phyloP scores from a whole-genome alignment of 148 eudicot genomes.

The Chenopodium formosanum region DNA sequence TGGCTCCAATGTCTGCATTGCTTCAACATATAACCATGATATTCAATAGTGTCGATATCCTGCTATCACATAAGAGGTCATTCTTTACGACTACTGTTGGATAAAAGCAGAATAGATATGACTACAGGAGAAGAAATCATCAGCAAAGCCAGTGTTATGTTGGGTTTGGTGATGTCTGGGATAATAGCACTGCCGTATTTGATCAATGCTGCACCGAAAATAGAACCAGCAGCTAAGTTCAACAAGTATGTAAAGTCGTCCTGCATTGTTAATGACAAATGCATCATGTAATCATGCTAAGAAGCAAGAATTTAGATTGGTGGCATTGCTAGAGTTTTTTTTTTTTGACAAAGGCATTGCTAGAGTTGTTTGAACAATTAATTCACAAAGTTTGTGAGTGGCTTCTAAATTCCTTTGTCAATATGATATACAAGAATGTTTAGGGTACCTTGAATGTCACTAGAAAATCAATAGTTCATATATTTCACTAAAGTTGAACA shows the following conservation, averaged over 20 bases:
- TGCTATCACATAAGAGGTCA: background rate
- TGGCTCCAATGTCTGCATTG: background rate
- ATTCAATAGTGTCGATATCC: background rate
- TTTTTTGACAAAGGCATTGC: background rate
- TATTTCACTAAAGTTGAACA: no score
- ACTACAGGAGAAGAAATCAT: conserved; percentile 45
- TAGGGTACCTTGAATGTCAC: no score
- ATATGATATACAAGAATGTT: no score
- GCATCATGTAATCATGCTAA: background rate
- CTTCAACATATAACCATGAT: background rate
- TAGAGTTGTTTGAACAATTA: no score
- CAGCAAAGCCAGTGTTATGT: conserved; percentile 43
- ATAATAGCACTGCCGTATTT: conserved; percentile 56
- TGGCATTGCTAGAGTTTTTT: background rate
- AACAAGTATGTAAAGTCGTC: conserved; percentile 43
- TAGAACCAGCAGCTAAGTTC: conserved; percentile 51
- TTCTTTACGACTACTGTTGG: conserved; percentile 31
- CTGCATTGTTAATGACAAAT: conserved; percentile 29
- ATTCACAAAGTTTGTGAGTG: no score
- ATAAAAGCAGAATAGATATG: conserved; percentile 39
- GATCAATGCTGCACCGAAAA: conserved; percentile 51
- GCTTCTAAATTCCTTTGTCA: no score
- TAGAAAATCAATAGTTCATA: no score
- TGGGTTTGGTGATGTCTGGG: conserved; percentile 56
- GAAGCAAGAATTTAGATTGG: background rate